phyloP scores from a whole-genome alignment of 1,284 basidiomycete genomes.

The Ganoderma sp. region DNA sequence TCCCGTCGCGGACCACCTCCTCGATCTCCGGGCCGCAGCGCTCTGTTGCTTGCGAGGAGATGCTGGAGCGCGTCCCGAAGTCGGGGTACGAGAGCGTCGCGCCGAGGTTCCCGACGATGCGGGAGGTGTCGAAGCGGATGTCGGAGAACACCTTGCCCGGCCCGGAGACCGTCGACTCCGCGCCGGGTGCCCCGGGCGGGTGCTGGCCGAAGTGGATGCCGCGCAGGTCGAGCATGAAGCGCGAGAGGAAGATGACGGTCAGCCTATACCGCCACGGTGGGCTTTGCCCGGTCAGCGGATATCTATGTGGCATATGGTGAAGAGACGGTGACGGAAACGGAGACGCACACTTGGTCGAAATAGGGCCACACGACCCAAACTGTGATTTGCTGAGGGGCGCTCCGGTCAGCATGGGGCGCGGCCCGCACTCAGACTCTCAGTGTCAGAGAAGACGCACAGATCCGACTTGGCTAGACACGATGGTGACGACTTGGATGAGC shows the following conservation, averaged over 20 bases:
- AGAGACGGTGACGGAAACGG: not conserved
- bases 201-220: conserved; percentile 11
- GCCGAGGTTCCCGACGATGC: conserved; percentile 12
- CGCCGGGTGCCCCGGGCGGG: not conserved
- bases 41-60: not conserved
- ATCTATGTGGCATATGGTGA: not conserved
- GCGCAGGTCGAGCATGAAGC: conserved; percentile 21
- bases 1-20: not conserved
- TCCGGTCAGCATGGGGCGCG: not conserved
- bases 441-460: not conserved
- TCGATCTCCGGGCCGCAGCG: not conserved
- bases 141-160: conserved; percentile 6
- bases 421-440: not conserved
- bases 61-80: not conserved
- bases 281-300: not conserved
- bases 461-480: conserved; percentile 5
- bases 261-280: not conserved
- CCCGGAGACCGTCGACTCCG: conserved; percentile 2
- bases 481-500: conserved; percentile 1
- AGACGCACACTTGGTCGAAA: conserved; percentile 5
- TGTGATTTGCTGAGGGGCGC: not conserved
- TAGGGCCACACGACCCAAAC: not conserved
- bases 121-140: conserved; percentile 12
- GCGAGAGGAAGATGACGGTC: conserved; percentile 8
- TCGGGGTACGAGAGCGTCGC: conserved; percentile 7